Base-by-base conservation (phyloP, 225 moss, liverwort and hornwort species). In the Anthoceros angustus region DNA sequence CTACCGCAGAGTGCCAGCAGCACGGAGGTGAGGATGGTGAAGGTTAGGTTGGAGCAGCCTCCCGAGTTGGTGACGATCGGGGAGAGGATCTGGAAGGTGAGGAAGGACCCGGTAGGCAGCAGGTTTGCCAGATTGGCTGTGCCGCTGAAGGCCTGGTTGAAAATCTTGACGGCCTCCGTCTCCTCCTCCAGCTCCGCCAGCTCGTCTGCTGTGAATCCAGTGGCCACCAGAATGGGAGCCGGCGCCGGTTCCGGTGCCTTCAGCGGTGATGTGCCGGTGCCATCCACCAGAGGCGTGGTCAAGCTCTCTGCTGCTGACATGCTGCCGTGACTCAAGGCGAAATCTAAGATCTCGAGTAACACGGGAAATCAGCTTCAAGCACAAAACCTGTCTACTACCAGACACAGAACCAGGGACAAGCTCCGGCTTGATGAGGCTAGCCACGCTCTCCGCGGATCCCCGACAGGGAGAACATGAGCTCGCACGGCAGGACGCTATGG, bases 91-190 rank as follows among this genome's bases (percentile, higher is more conserved):
- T 74, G 71, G 40, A 77, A 77, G 39, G 75, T 73, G 68, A 78
- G 68, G 65, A 78, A 81, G 16, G 78, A 75, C 18, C 81, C 81
- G 0, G 81, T 77, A 11, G 81, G 81, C 18, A 78, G 71, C 20
- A 81, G 78, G 62, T 81, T 78, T 62, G 78, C 75, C 0, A 81
- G 69, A 61, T 78, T 75, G 15, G 81, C 77, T 42, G 72, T 69
- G 42, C 81, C 75, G 40, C 0, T 72, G 68, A 72, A 75, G 32
- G 25, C 64, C 38, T 10, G 15, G 38, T 64, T 39, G 40, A 64
- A 12, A 10, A 38, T 38, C 64, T 25, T 38, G 16, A 41, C 0
- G 8, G 32, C 25, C 10, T 64, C 5, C 1, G 39, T 15, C 16
- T 64, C 25, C 12, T 64, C 64, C 16, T 64, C 64, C 12, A 24